Conservation (phyloP, 768 basidiomycete species). For the Naganishia antarctica region DNA sequence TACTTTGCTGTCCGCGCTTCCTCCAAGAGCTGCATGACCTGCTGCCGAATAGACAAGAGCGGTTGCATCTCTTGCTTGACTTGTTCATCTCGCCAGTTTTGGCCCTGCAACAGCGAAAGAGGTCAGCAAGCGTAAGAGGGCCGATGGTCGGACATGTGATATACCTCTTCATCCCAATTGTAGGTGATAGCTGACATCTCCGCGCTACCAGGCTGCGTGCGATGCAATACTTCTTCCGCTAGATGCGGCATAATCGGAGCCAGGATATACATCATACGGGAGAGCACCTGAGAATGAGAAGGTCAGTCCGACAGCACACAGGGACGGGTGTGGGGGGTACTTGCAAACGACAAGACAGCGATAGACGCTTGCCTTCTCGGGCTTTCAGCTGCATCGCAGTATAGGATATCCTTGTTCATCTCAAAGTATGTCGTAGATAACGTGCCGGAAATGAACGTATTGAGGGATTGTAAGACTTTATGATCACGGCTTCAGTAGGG, state of each 20-base stretch:
- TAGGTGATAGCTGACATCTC: constrained; percentile 52
- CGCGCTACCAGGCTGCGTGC: constrained; percentile 34
- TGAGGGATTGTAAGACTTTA: constrained; percentile 66
- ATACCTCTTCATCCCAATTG: constrained; percentile 66
- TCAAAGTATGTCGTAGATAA: constrained; percentile 90
- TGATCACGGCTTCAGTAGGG: not conserved
- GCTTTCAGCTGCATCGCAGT: constrained; percentile 60
- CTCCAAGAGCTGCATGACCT: constrained; percentile 67
- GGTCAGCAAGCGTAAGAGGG: not conserved
- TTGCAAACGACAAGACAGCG: constrained; percentile 67
- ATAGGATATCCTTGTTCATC: constrained; percentile 80
- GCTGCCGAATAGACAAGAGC: constrained; percentile 60
- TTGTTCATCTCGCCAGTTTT: constrained; percentile 61
- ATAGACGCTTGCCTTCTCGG: constrained; percentile 62
- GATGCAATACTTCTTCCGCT: constrained; percentile 72
- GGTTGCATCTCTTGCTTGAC: constrained; percentile 62
- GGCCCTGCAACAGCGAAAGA: constrained; percentile 49
- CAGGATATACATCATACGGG: constrained; percentile 63
- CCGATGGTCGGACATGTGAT: constrained; percentile 35
- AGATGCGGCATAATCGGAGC: constrained; percentile 86
- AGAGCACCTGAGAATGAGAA: constrained; percentile 56
- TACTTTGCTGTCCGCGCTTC: constrained; percentile 73
- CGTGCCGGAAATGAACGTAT: constrained; percentile 73
- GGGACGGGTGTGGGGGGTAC: constrained; percentile 19
- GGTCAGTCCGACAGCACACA: not conserved